Evolutionary conservation across 306 rosid genomes (phyloP).

Genomic region (Ceratonia siliqua): DNA sequence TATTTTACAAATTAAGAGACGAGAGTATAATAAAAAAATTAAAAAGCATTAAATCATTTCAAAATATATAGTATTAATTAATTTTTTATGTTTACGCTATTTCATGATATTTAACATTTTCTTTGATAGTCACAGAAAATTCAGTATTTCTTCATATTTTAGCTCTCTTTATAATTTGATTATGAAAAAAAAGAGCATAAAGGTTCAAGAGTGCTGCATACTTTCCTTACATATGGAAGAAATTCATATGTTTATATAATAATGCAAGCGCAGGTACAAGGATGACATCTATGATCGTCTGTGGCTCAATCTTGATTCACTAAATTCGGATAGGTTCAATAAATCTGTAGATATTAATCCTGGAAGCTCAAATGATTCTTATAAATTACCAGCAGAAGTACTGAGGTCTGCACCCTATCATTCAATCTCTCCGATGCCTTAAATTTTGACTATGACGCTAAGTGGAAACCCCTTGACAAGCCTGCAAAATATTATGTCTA

Average conservation of each 20-base stretch:
- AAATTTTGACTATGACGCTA: not conserved
- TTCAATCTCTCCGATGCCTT: not conserved
- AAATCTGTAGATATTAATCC: not conserved
- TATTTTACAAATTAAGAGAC: too few relatives aligned
- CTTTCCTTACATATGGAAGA: not conserved
- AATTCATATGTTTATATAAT: not conserved
- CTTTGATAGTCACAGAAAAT: too few relatives aligned
- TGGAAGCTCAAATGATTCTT: conserved; percentile 9
- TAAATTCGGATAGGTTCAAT: not conserved
- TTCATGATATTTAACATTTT: too few relatives aligned
- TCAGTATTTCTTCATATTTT: too few relatives aligned
- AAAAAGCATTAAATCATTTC: too few relatives aligned
- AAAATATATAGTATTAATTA: too few relatives aligned
- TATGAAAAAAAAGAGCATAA: not conserved
- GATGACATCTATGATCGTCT: conserved; percentile 8
- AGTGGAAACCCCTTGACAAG: not conserved
- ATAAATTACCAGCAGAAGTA: conserved; percentile 18
- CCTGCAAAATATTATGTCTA: conserved; percentile 5
- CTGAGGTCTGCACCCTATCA: conserved; percentile 13
- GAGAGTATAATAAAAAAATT: too few relatives aligned
- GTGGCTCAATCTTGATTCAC: not conserved
- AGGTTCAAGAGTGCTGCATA: not conserved
- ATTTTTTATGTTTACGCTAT: too few relatives aligned
- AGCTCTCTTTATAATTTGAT: too few relatives aligned
- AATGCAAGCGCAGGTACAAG: conserved; percentile 2